Conservation (phyloP, 2,329 filamentous ascomycete species). For the Zymoseptoria pseudotritici region DNA sequence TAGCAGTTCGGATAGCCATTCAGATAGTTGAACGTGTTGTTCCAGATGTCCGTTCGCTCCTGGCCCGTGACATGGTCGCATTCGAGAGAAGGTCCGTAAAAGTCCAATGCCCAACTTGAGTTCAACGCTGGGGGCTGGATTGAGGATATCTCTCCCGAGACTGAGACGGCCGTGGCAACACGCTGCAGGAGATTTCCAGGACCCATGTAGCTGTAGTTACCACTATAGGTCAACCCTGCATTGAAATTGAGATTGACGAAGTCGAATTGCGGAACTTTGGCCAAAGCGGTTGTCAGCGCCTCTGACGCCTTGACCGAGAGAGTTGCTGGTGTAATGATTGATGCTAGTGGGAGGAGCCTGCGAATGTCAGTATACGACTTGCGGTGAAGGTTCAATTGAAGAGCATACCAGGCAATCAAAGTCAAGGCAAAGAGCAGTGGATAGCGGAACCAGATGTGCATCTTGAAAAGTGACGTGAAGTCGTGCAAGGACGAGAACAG, state of each 20-base stretch:
- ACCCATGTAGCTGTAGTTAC: conserved; percentile 1
- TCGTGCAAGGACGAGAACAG: not conserved
- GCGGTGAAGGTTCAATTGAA: not conserved
- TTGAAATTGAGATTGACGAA: conserved; percentile 1
- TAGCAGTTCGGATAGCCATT: not conserved
- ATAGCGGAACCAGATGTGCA: not conserved
- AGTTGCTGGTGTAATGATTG: conserved; percentile 11
- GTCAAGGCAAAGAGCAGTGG: not conserved
- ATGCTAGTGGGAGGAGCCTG: conserved; percentile 9
- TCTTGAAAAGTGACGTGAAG: not conserved
- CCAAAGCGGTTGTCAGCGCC: not conserved
- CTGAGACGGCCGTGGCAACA: not conserved
- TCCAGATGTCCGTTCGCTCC: not conserved
- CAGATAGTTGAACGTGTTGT: not conserved
- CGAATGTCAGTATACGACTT: not conserved
- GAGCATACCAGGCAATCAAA: not conserved
- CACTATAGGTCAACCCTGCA: not conserved
- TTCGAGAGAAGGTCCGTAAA: conserved; percentile 3
- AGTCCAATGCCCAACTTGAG: conserved; percentile 5
- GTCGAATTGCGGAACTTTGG: not conserved
- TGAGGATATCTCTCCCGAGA: not conserved
- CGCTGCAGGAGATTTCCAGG: not conserved
- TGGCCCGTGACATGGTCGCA: conserved; percentile 1
- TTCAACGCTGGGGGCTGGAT: conserved; percentile 4
- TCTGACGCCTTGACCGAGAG: conserved; percentile 4